These are phyloP conservation scores for Epichloe brachyelytri DNA, from an alignment of 2,329 filamentous ascomycete species.

Conservation along the genomic window DNA sequence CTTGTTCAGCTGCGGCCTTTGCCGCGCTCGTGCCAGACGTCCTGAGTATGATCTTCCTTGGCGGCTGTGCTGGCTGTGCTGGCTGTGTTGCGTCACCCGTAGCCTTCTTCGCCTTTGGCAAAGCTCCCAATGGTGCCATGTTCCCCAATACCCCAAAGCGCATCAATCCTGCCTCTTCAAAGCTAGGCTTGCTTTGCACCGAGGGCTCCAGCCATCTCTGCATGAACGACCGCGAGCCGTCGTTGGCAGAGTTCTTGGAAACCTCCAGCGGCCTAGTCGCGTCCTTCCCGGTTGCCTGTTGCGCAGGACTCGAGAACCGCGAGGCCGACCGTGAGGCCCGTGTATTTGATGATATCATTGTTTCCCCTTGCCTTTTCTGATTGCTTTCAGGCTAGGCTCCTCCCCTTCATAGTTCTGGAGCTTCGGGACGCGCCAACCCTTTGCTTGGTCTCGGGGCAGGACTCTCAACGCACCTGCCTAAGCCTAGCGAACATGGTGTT, in stretches of 20 bases:
- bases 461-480: slow-evolving; percentile 18
- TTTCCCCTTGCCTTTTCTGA: slow-evolving; percentile 2
- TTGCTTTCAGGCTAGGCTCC: background rate
- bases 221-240: slow-evolving; percentile 36
- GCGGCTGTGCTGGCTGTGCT: slow-evolving; percentile 14
- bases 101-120: slow-evolving; percentile 44
- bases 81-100: slow-evolving; percentile 16
- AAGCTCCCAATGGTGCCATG: slow-evolving; percentile 69
- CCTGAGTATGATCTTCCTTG: slow-evolving; percentile 35
- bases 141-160: slow-evolving; percentile 65
- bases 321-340: slow-evolving; percentile 35
- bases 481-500: slow-evolving; percentile 10
- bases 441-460: slow-evolving; percentile 9
- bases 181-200: slow-evolving; percentile 53
- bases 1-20: slow-evolving; percentile 13
- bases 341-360: slow-evolving; percentile 30
- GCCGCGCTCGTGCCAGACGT: slow-evolving; percentile 19
- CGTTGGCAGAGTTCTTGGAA: slow-evolving; percentile 21
- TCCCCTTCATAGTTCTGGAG: slow-evolving; percentile 1
- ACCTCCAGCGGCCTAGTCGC: slow-evolving; percentile 23
- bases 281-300: slow-evolving; percentile 14
- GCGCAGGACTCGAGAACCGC: slow-evolving; percentile 42
- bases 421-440: background rate
- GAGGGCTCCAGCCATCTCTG: slow-evolving; percentile 46
- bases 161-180: slow-evolving; percentile 63